A percentile compares a stretch with the other conserved stretches of the same genome.
Conservation (phyloP, 208 protist genomes). For the Trypanosoma platydactyli region DNA sequence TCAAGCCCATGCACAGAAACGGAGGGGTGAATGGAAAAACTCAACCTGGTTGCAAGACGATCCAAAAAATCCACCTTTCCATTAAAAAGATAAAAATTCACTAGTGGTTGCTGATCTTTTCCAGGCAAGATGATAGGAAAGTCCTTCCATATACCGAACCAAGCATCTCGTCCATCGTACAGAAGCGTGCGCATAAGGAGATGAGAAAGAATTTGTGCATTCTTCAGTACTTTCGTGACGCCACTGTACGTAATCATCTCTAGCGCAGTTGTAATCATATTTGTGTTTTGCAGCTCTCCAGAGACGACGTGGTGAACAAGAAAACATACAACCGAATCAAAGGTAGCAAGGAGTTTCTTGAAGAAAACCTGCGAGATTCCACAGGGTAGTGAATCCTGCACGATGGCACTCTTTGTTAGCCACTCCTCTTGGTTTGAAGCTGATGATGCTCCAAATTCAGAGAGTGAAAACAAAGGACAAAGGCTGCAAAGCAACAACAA, state of each 20-base stretch:
- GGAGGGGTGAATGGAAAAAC: constrained; percentile 6
- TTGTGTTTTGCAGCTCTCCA: constrained; percentile 28
- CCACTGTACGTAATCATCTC: constrained; percentile 28
- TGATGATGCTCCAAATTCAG: neutral
- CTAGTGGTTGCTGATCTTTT: constrained; percentile 8
- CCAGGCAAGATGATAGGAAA: neutral
- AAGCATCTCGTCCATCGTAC: constrained; percentile 15
- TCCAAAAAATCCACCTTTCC: constrained; percentile 19
- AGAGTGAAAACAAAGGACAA: constrained; percentile 21
- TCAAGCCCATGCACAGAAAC: constrained; percentile 11
- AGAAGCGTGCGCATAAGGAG: constrained; percentile 20
- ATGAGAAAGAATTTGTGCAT: constrained; percentile 34
- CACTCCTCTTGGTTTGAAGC: constrained; percentile 12
- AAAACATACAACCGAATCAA: constrained; percentile 20
- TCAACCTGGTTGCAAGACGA: constrained; percentile 18
- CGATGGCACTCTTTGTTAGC: constrained; percentile 4
- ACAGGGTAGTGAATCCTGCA: neutral
- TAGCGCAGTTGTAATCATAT: constrained; percentile 7
- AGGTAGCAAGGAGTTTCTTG: neutral
- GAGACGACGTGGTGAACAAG: constrained; percentile 8
- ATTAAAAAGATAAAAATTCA: constrained; percentile 27
- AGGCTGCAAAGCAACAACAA: constrained; percentile 25
- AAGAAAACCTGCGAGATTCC: constrained; percentile 16
- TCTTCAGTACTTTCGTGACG: constrained; percentile 27
- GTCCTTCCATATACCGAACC: constrained; percentile 12